A percentile compares a stretch with the other conserved stretches of the same genome.
Evolutionary conservation across 2,329 filamentous ascomycete genomes (phyloP).

Genomic region (Clonostachys sp.): DNA sequence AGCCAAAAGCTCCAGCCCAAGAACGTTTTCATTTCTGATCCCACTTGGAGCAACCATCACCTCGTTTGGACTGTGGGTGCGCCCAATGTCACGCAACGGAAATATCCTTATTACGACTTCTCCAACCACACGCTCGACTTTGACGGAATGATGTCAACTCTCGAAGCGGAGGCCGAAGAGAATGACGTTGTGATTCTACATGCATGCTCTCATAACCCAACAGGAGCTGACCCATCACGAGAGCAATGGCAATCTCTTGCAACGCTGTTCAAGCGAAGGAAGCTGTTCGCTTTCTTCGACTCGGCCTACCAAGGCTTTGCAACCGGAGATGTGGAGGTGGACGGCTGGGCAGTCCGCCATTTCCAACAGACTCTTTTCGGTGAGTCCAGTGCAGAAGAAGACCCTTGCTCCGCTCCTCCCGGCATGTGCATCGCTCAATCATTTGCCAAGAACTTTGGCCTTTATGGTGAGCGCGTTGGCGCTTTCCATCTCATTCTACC

Average conservation of each 20-base stretch:
- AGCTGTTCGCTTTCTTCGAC: slow-evolving; percentile 27
- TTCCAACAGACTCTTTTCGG: slow-evolving; percentile 7
- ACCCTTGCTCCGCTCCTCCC: background rate
- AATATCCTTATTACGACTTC: slow-evolving; percentile 24
- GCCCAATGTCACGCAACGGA: slow-evolving; percentile 8
- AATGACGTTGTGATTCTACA: slow-evolving; percentile 27
- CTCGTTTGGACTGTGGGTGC: slow-evolving; percentile 18
- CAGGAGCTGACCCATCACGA: slow-evolving; percentile 22
- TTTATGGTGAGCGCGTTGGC: slow-evolving; percentile 28
- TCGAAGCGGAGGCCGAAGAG: slow-evolving; percentile 12
- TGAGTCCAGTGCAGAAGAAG: slow-evolving; percentile 2
- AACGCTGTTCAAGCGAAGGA: slow-evolving; percentile 15
- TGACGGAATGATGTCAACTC: slow-evolving; percentile 13
- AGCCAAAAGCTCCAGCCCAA: slow-evolving; percentile 8
- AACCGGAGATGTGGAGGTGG: slow-evolving; percentile 20
- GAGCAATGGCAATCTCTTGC: slow-evolving; percentile 25
- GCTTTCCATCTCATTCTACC: slow-evolving; percentile 9
- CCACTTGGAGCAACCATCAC: slow-evolving; percentile 44
- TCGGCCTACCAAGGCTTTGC: slow-evolving; percentile 31
- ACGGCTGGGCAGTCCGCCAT: slow-evolving; percentile 25
- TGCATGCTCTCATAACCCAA: slow-evolving; percentile 31
- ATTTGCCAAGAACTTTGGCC: slow-evolving; percentile 28
- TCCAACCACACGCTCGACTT: slow-evolving; percentile 18
- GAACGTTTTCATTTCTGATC: slow-evolving; percentile 18
- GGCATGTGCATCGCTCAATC: slow-evolving; percentile 23